A percentile compares a stretch with the other conserved stretches of the same genome.
Evolutionary conservation across 1,284 basidiomycete genomes (phyloP).

Genomic region (Melampsora larici-populina): DNA sequence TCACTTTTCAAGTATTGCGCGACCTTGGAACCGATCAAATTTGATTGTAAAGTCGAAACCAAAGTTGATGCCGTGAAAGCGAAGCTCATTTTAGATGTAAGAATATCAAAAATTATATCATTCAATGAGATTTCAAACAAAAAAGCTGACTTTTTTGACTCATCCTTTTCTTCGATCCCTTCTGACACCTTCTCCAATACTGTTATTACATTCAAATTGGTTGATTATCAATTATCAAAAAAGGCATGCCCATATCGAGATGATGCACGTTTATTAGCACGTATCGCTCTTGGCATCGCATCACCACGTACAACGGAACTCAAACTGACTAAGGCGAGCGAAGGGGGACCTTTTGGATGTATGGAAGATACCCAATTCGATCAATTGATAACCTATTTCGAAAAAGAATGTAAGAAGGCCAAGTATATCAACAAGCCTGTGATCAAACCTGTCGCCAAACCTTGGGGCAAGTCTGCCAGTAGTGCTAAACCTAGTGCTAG

Average conservation of each 20-base stretch:
- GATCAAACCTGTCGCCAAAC: slow-evolving; percentile 15
- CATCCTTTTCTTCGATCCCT: not conserved
- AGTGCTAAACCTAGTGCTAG: too few species aligned
- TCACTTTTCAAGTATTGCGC: not conserved
- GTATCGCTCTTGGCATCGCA: slow-evolving; percentile 60
- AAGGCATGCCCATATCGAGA: slow-evolving; percentile 58
- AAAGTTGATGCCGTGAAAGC: slow-evolving; percentile 55
- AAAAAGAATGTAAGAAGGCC: slow-evolving; percentile 40
- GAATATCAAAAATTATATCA: not conserved
- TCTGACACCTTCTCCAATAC: not conserved
- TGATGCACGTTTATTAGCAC: slow-evolving; percentile 59
- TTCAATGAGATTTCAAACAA: not conserved
- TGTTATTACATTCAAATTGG: not conserved
- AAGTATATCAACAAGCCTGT: slow-evolving; percentile 43
- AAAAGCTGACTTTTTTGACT: not conserved
- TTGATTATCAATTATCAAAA: not conserved
- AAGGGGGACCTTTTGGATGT: slow-evolving; percentile 39
- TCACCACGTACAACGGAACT: slow-evolving; percentile 54
- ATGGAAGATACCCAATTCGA: slow-evolving; percentile 42
- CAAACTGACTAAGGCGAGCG: slow-evolving; percentile 50
- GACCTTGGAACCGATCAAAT: slow-evolving; percentile 53
- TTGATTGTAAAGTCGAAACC: slow-evolving; percentile 51
- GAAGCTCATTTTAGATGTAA: slow-evolving; percentile 46
- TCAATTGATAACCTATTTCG: slow-evolving; percentile 43
- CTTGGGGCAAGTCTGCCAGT: not conserved